Evolutionary conservation across 2,329 filamentous ascomycete species (phyloP).

Genomic region (Colletotrichum camelliae): DNA sequence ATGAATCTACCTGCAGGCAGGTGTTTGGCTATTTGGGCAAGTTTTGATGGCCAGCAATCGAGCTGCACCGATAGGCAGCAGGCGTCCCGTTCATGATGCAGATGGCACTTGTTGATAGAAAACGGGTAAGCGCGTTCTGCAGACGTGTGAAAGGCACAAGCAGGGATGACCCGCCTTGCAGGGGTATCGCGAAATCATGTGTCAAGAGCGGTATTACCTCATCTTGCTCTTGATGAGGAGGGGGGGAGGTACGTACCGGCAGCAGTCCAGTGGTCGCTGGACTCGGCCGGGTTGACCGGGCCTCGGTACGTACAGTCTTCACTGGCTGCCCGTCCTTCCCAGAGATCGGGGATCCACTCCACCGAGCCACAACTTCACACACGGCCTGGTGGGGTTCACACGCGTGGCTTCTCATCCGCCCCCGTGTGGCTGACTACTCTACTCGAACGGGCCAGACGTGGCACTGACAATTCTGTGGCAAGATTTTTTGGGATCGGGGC

Average conservation of each 20-base stretch:
- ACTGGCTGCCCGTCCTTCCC: not conserved
- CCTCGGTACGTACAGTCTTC: constrained; percentile 14
- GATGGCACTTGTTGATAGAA: not conserved
- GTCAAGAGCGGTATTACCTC: constrained; percentile 6
- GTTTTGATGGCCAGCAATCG: not conserved
- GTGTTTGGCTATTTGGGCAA: not conserved
- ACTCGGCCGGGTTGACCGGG: constrained; percentile 17
- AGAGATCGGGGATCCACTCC: constrained; percentile 3
- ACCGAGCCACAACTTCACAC: constrained; percentile 17
- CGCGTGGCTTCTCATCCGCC: not conserved
- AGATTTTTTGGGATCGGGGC: not conserved
- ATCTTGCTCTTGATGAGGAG: not conserved
- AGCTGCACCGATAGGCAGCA: not conserved
- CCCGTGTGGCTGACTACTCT: not conserved
- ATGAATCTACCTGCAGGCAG: not conserved
- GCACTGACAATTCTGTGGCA: not conserved
- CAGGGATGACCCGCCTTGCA: constrained; percentile 12
- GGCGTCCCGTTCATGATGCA: constrained; percentile 1
- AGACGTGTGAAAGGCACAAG: constrained; percentile 5
- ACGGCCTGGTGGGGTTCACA: not conserved
- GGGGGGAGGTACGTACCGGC: not conserved
- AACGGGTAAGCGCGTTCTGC: constrained; percentile 14
- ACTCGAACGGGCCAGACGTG: not conserved
- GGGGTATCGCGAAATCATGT: constrained; percentile 20
- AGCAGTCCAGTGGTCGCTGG: not conserved